A percentile compares a stretch with the other conserved stretches of the same genome.
Evolutionary conservation across 768 basidiomycete species (phyloP).

Genomic region (Mycena galopus): DNA sequence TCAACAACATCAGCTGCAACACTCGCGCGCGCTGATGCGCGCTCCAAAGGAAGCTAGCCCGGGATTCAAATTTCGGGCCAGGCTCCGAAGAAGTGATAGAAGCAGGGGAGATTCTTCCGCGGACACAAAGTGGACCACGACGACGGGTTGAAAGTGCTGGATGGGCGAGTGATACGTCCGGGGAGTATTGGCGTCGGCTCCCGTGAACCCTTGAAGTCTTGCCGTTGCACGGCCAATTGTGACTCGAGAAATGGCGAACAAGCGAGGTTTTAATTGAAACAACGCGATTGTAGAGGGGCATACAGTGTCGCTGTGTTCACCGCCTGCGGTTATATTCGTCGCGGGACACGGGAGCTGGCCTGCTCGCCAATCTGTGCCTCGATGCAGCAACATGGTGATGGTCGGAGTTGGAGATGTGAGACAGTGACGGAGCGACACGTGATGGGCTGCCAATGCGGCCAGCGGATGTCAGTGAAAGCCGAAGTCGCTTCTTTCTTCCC

Average conservation of each 20-base stretch:
- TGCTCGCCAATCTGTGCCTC: neutral
- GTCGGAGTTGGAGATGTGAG: neutral
- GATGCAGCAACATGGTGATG: conserved; percentile 19
- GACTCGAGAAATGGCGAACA: neutral
- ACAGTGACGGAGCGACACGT: neutral
- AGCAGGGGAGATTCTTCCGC: neutral
- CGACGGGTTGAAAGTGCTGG: conserved; percentile 1
- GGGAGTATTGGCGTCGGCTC: conserved; percentile 14
- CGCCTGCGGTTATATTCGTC: neutral
- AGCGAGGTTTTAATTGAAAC: no score
- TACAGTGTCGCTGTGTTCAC: neutral
- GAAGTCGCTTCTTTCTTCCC: conserved; percentile 19
- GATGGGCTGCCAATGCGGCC: conserved; percentile 3
- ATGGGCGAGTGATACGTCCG: neutral
- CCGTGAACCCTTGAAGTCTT: no score
- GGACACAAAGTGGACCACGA: neutral
- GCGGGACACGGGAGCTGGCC: neutral
- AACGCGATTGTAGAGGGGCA: neutral
- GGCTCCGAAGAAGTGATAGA: no score
- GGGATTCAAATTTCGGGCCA: no score
- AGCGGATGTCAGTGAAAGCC: neutral
- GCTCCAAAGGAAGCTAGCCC: no score
- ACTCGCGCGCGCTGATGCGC: no score
- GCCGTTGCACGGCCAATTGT: neutral
- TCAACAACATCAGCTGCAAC: no score